Base-by-base conservation (phyloP, 2,329 filamentous ascomycete genomes). In the Pestalotiopsis sp. region DNA sequence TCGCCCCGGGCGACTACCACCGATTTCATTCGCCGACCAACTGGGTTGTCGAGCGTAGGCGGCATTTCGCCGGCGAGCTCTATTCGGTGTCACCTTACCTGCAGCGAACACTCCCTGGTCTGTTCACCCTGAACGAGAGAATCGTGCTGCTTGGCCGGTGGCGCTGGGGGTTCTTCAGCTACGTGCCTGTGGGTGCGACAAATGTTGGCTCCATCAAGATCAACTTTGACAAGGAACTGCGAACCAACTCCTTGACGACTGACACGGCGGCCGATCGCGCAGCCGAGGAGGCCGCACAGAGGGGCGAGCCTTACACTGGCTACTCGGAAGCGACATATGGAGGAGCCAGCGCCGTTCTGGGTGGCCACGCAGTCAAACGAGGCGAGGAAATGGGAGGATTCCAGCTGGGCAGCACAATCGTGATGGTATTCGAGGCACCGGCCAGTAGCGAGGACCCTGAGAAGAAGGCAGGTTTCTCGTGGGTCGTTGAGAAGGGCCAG, bases 371-470 rank as follows among this genome's bases (percentile, higher is more conserved):
- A 1, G 83, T 99, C 67, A 89, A 91, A 71, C 87, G 93, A 59
- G 96, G 96, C 45, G 95, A 98, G 78, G 96, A 99, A 81, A 98
- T 99, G 94, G 96, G 96, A 67, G 97, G 96, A 0, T 99, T 99
- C 82, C 94, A 97, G 83, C 86, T 99, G 3, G 96, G 96, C 23
- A 97, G 94, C 79, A 97, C 95, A 1, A 91, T 99, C 73, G 96
- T 99, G 52, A 85, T 99, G 66, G 94, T 99, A 0, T 99, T 99
- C 77, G 97, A 99, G 82, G 96, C 96, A 13, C 96, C 96, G 0
- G 89, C 91, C 67, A 88, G 90, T 1, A 90, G 88, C 79, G 83
- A 86, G 65, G 82, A 86, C 66, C 14, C 31, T 14, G 64, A 60
- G 2, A 25, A 20, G n/a, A 88, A 85, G 68, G 88, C 87, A 14